phyloP scores from a whole-genome alignment of 768 basidiomycete genomes.

The Kondoa malvinella region DNA sequence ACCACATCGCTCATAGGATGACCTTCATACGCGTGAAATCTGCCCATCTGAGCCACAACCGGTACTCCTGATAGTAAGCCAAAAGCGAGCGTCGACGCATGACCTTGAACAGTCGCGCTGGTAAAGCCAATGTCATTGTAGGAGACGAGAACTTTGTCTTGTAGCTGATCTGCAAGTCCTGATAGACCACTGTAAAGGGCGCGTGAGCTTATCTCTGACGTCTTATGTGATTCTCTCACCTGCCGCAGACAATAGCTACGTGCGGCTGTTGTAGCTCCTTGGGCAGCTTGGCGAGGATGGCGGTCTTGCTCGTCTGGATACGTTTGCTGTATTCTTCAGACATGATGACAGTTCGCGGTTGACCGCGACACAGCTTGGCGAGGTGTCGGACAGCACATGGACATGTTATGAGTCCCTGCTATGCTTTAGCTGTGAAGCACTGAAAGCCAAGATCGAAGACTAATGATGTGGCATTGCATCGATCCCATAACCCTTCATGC shows the following conservation, averaged over 20 bases:
- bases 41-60: conserved; percentile 75
- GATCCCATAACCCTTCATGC: not conserved
- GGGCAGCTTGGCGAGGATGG: conserved; percentile 19
- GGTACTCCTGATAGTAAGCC: conserved; percentile 54
- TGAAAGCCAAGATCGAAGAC: no score
- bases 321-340: not conserved
- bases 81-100: conserved; percentile 63
- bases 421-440: not conserved
- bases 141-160: conserved; percentile 35
- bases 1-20: conserved; percentile 34
- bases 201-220: not conserved
- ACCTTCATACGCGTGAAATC: conserved; percentile 53
- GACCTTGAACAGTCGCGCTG: conserved; percentile 46
- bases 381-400: not conserved
- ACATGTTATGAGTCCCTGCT: not conserved
- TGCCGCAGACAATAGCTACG: conserved; percentile 69
- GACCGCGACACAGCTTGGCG: no score
- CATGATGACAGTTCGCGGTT: not conserved
- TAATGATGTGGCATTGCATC: no score
- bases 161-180: conserved; percentile 44
- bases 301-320: not conserved
- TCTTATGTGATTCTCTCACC: not conserved
- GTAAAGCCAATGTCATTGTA: conserved; percentile 59
- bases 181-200: conserved; percentile 48
- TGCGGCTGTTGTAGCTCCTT: conserved; percentile 40